Percentiles rank a stretch among this genome's conserved stretches.
Conservation (phyloP, 2,329 filamentous ascomycete genomes). For the Tolypocladium nubicola region DNA sequence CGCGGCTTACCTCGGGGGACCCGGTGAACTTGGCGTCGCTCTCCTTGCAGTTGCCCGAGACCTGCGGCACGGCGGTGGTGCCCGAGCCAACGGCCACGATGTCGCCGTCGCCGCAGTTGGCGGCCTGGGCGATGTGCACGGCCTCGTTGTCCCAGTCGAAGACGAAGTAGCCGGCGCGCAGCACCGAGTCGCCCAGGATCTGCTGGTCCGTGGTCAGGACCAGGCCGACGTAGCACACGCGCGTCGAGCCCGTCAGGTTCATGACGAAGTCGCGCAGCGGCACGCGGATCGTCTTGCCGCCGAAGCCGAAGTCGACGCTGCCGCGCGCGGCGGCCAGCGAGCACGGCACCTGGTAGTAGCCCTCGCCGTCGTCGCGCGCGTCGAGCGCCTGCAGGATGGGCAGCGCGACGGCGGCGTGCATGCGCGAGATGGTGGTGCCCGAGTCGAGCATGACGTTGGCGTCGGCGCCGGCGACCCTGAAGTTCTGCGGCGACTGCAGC, state of each 20-base stretch:
- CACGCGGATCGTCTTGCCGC: conserved; percentile 27
- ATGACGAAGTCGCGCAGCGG: conserved; percentile 39
- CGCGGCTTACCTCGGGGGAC: background rate
- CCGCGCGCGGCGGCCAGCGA: conserved; percentile 21
- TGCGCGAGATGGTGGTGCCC: conserved; percentile 37
- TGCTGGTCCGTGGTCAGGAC: conserved; percentile 28
- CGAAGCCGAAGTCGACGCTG: conserved; percentile 39
- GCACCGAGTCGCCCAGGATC: conserved; percentile 31
- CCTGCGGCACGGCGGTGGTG: conserved; percentile 18
- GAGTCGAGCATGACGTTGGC: conserved; percentile 39
- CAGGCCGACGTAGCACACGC: conserved; percentile 31
- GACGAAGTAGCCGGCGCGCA: conserved; percentile 34
- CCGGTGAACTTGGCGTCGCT: conserved; percentile 11
- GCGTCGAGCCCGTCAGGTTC: conserved; percentile 20
- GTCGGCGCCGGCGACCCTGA: conserved; percentile 17
- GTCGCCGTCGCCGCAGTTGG: conserved; percentile 26
- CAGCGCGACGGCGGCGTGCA: conserved; percentile 31
- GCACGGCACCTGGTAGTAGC: conserved; percentile 36
- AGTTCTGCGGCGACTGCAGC: conserved; percentile 11
- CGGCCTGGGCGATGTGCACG: conserved; percentile 30
- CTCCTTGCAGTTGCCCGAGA: conserved; percentile 24
- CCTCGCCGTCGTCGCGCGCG: conserved; percentile 26
- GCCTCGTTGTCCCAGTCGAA: conserved; percentile 34
- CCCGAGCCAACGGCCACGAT: conserved; percentile 25
- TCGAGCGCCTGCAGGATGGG: conserved; percentile 32